phyloP scores from a whole-genome alignment of 225 moss, liverwort and hornwort species.

The Marchantia paleacea region DNA sequence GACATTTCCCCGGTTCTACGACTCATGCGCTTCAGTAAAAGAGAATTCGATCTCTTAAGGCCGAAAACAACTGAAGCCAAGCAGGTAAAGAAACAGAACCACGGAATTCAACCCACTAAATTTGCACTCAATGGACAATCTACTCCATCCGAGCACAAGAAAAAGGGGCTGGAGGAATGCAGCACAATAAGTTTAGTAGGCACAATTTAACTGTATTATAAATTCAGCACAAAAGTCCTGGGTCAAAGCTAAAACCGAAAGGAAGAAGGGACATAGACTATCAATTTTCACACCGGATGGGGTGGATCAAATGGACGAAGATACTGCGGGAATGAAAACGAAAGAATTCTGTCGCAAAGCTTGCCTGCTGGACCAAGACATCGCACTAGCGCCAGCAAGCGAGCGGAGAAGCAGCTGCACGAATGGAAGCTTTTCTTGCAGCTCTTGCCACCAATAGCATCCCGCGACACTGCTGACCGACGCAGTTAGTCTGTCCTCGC shows the following conservation, averaged over 20 bases:
- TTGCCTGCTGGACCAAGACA: neutral
- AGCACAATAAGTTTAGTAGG: neutral
- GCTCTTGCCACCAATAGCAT: neutral
- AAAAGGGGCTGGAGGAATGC: neutral
- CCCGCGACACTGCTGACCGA: neutral
- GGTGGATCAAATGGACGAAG: neutral
- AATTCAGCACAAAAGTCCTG: neutral
- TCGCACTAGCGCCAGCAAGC: neutral
- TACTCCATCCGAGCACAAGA: neutral
- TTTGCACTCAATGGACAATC: neutral
- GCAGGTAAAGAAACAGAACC: neutral
- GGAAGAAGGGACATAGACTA: neutral
- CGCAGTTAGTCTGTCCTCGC: too few relatives aligned
- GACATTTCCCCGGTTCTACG: neutral
- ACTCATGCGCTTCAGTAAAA: neutral
- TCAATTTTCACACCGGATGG: neutral
- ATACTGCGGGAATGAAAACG: neutral
- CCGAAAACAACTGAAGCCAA: neutral
- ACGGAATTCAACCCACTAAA: neutral
- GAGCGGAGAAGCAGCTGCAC: neutral
- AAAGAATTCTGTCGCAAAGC: neutral
- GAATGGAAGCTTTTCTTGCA: neutral
- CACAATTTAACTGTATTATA: neutral
- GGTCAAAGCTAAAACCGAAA: neutral
- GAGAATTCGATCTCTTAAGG: neutral